Percentiles rank a stretch among this genome's conserved stretches.
These are phyloP conservation scores for Globisporangium ultimum DNA, from an alignment of 352 stramenopile genomes.

Conservation along the genomic window DNA sequence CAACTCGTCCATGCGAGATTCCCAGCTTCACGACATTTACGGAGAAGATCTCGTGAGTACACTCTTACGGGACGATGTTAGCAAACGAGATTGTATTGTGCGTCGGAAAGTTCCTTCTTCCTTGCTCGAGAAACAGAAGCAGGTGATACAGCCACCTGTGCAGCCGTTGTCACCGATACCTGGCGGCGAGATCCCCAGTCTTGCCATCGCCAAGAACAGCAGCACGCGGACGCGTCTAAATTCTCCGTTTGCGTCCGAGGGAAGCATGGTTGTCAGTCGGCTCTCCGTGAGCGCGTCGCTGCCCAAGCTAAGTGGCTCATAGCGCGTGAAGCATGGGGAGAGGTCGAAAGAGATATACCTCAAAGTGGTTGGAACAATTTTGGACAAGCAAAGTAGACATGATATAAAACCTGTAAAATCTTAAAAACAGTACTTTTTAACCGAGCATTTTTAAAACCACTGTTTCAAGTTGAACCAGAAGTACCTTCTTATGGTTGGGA, in stretches of 20 bases:
- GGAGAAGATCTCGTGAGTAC: slow-evolving; percentile 54
- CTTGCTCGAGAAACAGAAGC: slow-evolving; percentile 10
- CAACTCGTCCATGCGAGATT: slow-evolving; percentile 13
- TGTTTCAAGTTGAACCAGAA: too few relatives aligned
- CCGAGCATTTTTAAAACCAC: too few relatives aligned
- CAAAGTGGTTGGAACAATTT: not conserved
- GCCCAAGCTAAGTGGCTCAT: slow-evolving; percentile 8
- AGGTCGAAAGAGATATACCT: not conserved
- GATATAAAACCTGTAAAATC: too few relatives aligned
- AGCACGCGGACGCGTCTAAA: not conserved
- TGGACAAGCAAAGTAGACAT: too few relatives aligned
- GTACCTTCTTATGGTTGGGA: too few relatives aligned
- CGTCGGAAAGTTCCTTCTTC: not conserved
- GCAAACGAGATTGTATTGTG: not conserved
- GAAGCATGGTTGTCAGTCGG: not conserved
- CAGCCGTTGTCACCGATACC: not conserved
- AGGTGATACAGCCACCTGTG: not conserved
- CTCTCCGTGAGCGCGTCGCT: slow-evolving; percentile 11
- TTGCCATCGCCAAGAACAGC: not conserved
- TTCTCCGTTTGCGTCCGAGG: not conserved
- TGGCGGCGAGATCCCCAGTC: not conserved
- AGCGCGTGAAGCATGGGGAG: not conserved
- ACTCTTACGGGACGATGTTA: slow-evolving; percentile 23
- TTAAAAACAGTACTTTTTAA: too few relatives aligned
- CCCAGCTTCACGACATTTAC: slow-evolving; percentile 52